Evolutionary conservation across 805 yeast species (phyloP).

Genomic region (Kodamaea leandrae): DNA sequence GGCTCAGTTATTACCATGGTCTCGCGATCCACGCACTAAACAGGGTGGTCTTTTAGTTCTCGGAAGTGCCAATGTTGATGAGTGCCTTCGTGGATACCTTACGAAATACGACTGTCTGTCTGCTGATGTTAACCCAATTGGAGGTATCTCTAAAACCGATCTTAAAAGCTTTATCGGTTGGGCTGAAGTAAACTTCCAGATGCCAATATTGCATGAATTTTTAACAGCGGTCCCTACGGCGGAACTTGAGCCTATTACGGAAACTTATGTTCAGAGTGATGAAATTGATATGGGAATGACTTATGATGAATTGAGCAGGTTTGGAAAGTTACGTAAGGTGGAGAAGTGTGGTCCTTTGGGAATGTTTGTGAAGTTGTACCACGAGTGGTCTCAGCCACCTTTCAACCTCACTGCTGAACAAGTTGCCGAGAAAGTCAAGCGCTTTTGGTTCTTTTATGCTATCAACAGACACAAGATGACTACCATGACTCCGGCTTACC

Average conservation of each 20-base stretch:
- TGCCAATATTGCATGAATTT: constrained; percentile 78
- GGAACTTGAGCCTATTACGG: constrained; percentile 94
- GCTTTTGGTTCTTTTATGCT: constrained; percentile 90
- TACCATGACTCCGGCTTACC: constrained; percentile 94
- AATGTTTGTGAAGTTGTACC: constrained; percentile 85
- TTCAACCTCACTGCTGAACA: constrained; percentile 69
- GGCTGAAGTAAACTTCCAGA: constrained; percentile 63
- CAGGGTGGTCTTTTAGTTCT: constrained; percentile 83
- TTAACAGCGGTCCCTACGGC: constrained; percentile 96
- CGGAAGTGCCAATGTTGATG: constrained; percentile 97
- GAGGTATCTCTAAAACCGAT: constrained; percentile 96
- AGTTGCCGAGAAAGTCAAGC: constrained; percentile 88
- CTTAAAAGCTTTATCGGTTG: constrained; percentile 80
- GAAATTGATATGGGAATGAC: constrained; percentile 99
- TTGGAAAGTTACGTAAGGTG: constrained; percentile 88
- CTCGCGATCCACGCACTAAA: constrained; percentile 50
- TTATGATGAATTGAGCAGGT: constrained; percentile 85
- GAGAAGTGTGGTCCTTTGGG: constrained; percentile 96
- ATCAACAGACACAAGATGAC: constrained; percentile 97
- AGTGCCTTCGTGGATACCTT: constrained; percentile 89
- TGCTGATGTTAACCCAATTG: constrained; percentile 97
- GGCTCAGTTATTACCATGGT: constrained; percentile 96
- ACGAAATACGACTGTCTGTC: constrained; percentile 97
- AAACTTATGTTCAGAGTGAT: constrained; percentile 89
- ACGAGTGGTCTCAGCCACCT: constrained; percentile 82